Percentiles rank a stretch among this genome's conserved stretches.
These are phyloP conservation scores for Tylopilus intermedius DNA, from an alignment of 768 basidiomycete species.

Conservation along the genomic window DNA sequence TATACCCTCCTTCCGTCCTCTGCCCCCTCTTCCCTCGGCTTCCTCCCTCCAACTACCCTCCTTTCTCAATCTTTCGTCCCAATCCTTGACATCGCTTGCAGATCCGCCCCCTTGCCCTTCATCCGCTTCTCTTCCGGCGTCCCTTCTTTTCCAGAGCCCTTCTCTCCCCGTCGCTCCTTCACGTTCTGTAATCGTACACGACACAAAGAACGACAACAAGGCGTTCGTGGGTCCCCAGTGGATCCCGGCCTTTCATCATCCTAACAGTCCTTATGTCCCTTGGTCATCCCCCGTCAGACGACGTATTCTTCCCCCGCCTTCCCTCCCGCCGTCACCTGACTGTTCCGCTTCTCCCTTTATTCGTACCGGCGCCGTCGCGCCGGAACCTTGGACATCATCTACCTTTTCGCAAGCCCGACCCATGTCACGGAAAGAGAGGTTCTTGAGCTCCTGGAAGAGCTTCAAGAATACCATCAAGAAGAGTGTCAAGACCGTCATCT, in stretches of 20 bases:
- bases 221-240: conserved; percentile 28
- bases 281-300: conserved; percentile 43
- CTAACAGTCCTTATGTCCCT: conserved; percentile 54
- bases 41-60: conserved; percentile 38
- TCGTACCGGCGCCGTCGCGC: conserved; percentile 38
- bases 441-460: conserved; percentile 28
- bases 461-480: conserved; percentile 30
- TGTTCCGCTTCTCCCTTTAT: conserved; percentile 33
- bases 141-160: conserved; percentile 12
- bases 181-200: conserved; percentile 8
- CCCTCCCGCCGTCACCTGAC: conserved; percentile 29
- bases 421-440: conserved; percentile 18
- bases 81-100: conserved; percentile 13
- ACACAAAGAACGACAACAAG: conserved; percentile 18
- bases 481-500: conserved; percentile 21
- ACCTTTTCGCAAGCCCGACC: conserved; percentile 15
- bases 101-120: conserved; percentile 9
- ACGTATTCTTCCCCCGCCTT: conserved; percentile 36
- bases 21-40: conserved; percentile 33
- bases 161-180: conserved; percentile 16
- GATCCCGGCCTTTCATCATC: conserved; percentile 41
- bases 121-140: conserved; percentile 12
- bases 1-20: conserved; percentile 23
- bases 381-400: conserved; percentile 35
- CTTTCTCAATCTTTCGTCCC: conserved; percentile 31